A percentile compares a stretch with the other conserved stretches of the same genome.
Conservation (phyloP, 139 green algal species). For the Volvox reticuliferus region DNA sequence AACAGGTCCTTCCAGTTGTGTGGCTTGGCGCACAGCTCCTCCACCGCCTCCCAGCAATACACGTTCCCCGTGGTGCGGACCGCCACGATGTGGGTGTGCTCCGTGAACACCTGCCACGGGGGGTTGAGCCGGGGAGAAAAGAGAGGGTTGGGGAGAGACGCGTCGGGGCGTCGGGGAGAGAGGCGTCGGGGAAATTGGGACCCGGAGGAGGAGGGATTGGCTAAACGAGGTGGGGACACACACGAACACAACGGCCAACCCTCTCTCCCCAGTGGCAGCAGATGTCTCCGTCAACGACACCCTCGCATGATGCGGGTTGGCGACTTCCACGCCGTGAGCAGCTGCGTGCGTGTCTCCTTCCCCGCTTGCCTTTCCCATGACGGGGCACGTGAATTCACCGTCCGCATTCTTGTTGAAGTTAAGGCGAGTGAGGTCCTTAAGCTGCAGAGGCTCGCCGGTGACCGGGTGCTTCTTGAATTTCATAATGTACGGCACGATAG, state of each 20-base stretch:
- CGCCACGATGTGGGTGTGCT: slow-evolving; percentile 97
- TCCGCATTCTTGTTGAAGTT: slow-evolving; percentile 94
- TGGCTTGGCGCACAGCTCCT: slow-evolving; percentile 96
- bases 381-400: slow-evolving; percentile 90
- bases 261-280: no score
- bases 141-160: background rate
- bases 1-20: slow-evolving; percentile 94
- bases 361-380: slow-evolving; percentile 84
- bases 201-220: no score
- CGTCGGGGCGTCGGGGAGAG: background rate
- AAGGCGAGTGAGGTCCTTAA: slow-evolving; percentile 92
- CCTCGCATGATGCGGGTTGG: no score
- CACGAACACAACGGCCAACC: no score
- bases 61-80: slow-evolving; percentile 89
- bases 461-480: slow-evolving; percentile 91
- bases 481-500: slow-evolving; percentile 87
- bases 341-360: background rate
- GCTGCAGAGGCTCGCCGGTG: slow-evolving; percentile 79
- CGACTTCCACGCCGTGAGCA: no score
- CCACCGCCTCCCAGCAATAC: slow-evolving; percentile 85
- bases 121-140: background rate
- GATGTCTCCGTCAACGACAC: no score
- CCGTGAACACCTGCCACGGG: slow-evolving; percentile 86
- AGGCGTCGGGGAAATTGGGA: no score
- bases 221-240: no score